Base-by-base conservation (phyloP, 2,329 filamentous ascomycete species). In the Leptosphaerulina australis region DNA sequence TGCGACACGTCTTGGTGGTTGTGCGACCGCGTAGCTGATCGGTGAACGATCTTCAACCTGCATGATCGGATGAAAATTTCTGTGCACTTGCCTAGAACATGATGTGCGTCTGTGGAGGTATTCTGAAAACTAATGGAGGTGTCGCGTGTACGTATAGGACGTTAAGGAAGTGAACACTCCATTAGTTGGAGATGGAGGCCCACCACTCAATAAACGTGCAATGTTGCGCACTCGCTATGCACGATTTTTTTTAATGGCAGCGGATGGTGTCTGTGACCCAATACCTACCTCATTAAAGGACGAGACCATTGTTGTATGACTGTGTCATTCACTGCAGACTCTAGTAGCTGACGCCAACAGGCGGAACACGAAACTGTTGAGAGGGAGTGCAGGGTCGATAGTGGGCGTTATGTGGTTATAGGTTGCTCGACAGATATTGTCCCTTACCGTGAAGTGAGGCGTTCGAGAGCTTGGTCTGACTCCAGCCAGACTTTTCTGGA, bases 351-450 rank as follows among this genome's bases (percentile, higher is more conserved):
- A 35, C 38, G 41, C 48, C 29, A 40, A 44, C 5, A 12, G 21
- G 25, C 30, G 36, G 41, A 33, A 37, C 37, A 30, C 36, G 48
- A 51, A 51, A 51, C 48, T 51, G 48, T 51, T 51, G 48, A 29
- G 48, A 40, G 15, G 21, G 36, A 41, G 36, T 31, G 48, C 41
- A 33, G 40, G 48, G 45, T 51, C 41, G 41, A 46, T 30, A 37
- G 31, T 20, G 39, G 41, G 20, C 25, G 25, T 38, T 22, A 33
- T 36, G 36, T 36, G 20, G 41, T 41, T 43, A 43, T 31, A 41
- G 48, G 37, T 51, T 51, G 41, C 43, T 46, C 43, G 30, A 31
- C 48, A 43, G 24, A 35, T 28, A 37, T 30, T n/a, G 44, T 25
- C 36, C 41, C 36, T 46, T 40, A 15, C 36, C 7, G 18, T 39